phyloP scores from a whole-genome alignment of 2,329 filamentous ascomycete species.

The Fusarium tricinctum region DNA sequence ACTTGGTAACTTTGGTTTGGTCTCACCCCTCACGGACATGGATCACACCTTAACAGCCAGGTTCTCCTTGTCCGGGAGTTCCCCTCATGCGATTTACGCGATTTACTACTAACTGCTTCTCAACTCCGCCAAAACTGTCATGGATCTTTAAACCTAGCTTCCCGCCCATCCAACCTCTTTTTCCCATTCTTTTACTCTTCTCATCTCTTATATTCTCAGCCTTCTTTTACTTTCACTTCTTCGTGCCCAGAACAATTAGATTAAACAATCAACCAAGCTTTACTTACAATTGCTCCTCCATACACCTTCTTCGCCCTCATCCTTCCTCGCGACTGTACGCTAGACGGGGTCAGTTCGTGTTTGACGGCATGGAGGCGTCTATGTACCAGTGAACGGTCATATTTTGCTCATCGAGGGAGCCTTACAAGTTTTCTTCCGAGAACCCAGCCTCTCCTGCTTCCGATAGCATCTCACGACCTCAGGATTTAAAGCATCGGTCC shows the following conservation, averaged over 20 bases:
- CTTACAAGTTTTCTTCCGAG: conserved; percentile 35
- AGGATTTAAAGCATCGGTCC: conserved; percentile 30
- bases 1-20: conserved; percentile 19
- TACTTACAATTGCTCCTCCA: conserved; percentile 4
- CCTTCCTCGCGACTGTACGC: conserved; percentile 17
- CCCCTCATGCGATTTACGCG: too few species aligned
- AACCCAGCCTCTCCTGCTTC: conserved; percentile 26
- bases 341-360: conserved; percentile 27
- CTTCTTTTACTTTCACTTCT: conserved; percentile 16
- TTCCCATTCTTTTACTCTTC: conserved; percentile 28
- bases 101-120: conserved; percentile 1
- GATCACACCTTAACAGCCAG: conserved; percentile 42
- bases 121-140: conserved; percentile 42
- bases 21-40: conserved; percentile 43
- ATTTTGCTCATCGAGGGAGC: conserved; percentile 45
- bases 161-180: conserved; percentile 48
- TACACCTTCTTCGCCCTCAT: conserved; percentile 7
- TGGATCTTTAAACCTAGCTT: conserved; percentile 50
- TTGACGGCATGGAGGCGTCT: conserved; percentile 47
- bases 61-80: conserved; percentile 29
- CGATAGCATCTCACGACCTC: conserved; percentile 31
- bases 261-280: conserved; percentile 11
- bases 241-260: conserved; percentile 9
- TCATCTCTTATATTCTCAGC: conserved; percentile 35
- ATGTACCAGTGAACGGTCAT: conserved; percentile 43